Evolutionary conservation across 768 basidiomycete genomes (phyloP).

Genomic region (Coprinopsis strossmayeri): DNA sequence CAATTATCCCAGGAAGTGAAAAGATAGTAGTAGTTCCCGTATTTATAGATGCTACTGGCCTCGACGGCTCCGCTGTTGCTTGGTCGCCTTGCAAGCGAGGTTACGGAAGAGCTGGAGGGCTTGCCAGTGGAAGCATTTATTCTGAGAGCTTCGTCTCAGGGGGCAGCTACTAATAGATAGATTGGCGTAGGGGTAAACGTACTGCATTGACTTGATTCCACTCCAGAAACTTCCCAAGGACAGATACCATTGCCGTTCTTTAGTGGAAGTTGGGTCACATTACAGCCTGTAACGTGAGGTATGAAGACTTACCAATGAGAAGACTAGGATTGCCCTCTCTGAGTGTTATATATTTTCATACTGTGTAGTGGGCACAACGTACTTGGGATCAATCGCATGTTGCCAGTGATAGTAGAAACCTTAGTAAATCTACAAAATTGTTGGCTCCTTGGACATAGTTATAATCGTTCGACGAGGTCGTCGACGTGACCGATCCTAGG

Average conservation of each 20-base stretch:
- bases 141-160: constrained; percentile 12
- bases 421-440: too few relatives aligned
- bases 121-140: constrained; percentile 37
- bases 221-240: constrained; percentile 52
- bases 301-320: constrained; percentile 23
- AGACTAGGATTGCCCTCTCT: constrained; percentile 16
- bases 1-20: constrained; percentile 53
- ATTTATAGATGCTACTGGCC: constrained; percentile 39
- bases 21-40: constrained; percentile 42
- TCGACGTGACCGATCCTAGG: constrained; percentile 41
- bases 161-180: background rate
- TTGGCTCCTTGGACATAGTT: too few relatives aligned
- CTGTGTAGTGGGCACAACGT: constrained; percentile 12
- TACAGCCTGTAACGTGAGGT: too few relatives aligned
- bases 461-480: constrained; percentile 29
- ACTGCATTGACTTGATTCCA: constrained; percentile 40
- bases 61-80: constrained; percentile 41
- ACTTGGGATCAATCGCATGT: constrained; percentile 54
- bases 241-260: constrained; percentile 41
- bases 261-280: too few relatives aligned
- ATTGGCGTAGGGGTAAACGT: constrained; percentile 1
- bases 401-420: too few relatives aligned
- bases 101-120: constrained; percentile 29
- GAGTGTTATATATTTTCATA: constrained; percentile 1
- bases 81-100: constrained; percentile 39